Percentiles rank a stretch among this genome's conserved stretches.
These are phyloP conservation scores for Fusarium sp. DNA, from an alignment of 2,329 filamentous ascomycete species.

Conservation along the genomic window DNA sequence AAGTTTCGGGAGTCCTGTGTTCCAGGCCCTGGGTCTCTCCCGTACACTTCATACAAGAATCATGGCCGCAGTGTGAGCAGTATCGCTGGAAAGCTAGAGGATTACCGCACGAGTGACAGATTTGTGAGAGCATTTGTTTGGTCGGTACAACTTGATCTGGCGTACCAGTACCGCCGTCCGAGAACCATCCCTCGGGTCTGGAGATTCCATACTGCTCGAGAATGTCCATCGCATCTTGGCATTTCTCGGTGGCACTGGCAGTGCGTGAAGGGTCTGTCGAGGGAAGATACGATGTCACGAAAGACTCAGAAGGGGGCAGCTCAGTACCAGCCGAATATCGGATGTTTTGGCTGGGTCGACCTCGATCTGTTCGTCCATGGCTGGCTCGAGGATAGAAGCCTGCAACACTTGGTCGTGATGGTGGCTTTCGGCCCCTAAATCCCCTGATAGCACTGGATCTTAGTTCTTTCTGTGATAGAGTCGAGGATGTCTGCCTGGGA, in stretches of 20 bases:
- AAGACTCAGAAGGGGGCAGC: constrained; percentile 7
- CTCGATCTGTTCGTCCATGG: not conserved
- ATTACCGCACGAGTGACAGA: constrained; percentile 66
- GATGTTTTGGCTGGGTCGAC: not conserved
- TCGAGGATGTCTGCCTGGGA: constrained; percentile 38
- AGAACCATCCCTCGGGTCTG: constrained; percentile 61
- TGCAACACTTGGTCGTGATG: constrained; percentile 27
- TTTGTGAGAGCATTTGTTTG: constrained; percentile 49
- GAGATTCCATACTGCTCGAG: constrained; percentile 63
- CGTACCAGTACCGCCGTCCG: constrained; percentile 53
- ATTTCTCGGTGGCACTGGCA: constrained; percentile 54
- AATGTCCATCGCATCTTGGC: constrained; percentile 61
- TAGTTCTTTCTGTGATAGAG: constrained; percentile 28
- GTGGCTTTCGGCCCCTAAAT: constrained; percentile 5
- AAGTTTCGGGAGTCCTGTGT: not conserved
- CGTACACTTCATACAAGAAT: constrained; percentile 63
- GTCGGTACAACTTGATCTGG: constrained; percentile 20
- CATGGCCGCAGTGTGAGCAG: constrained; percentile 65
- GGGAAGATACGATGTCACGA: constrained; percentile 13
- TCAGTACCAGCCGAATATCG: constrained; percentile 16
- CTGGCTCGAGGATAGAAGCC: constrained; percentile 14
- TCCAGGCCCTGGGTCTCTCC: constrained; percentile 51
- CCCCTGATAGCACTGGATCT: not conserved
- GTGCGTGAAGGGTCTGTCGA: constrained; percentile 43
- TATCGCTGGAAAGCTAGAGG: constrained; percentile 55